A percentile compares a stretch with the other conserved stretches of the same genome.
These are phyloP conservation scores for Candida sp. DNA, from an alignment of 1,139 yeast genomes.

Conservation along the genomic window DNA sequence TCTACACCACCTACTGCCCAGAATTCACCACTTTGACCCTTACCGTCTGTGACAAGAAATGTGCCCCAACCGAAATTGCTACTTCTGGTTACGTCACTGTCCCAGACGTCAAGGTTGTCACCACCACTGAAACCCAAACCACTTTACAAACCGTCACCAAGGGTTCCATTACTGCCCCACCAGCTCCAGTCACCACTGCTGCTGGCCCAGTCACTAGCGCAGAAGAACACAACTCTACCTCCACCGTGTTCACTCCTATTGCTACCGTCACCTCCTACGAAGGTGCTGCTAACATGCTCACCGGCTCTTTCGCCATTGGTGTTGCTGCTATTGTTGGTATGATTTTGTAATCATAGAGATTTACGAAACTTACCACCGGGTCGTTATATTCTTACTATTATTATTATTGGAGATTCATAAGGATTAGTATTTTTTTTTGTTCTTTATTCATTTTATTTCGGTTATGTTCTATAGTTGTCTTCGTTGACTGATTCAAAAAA, in stretches of 20 bases:
- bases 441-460: neutral
- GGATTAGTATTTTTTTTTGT: neutral
- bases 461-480: conserved; percentile 1
- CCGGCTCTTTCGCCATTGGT: conserved; percentile 7
- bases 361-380: neutral
- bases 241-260: conserved; percentile 1
- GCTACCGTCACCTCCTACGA: conserved; percentile 8
- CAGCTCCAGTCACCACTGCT: neutral
- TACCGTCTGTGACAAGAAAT: conserved; percentile 11
- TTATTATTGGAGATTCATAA: neutral
- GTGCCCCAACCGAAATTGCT: conserved; percentile 6
- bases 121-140: no score
- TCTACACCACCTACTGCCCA: conserved; percentile 12
- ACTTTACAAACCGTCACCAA: neutral
- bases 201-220: neutral
- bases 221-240: neutral
- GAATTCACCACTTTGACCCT: conserved; percentile 13
- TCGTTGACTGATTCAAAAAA: neutral
- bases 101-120: neutral
- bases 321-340: conserved; percentile 10
- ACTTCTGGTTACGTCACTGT: conserved; percentile 5
- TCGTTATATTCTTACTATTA: neutral
- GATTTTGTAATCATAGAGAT: conserved; percentile 4
- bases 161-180: neutral
- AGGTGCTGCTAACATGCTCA: conserved; percentile 8